Base-by-base conservation (phyloP, 371 early-diverging fungal genomes). In the Syncephalastrum sp. region DNA sequence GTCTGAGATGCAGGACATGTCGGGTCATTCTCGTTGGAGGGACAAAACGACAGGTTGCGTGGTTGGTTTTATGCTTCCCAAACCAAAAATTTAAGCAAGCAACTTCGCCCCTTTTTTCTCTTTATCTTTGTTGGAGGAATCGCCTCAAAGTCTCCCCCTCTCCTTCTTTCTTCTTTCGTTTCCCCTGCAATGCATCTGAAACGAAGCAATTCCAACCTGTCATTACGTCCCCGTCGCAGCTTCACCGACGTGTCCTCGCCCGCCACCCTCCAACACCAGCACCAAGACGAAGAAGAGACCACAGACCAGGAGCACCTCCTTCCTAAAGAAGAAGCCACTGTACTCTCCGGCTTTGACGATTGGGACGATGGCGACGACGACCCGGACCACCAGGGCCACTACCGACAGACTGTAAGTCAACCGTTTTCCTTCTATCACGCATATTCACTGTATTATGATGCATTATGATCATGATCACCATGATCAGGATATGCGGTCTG, bases 211-310 rank as follows among this genome's bases (percentile, higher is more conserved):
- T 49, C 57, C 14, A 49, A 48, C 7, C 13, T 54, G 43, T 60
- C 60, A 49, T 48, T 54, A 43, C 55, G 60, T 3, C 51, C 49
- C 8, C 54, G 55, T 7, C 54, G 55, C 13, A 54, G 27, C 55
- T 54, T 54, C 33, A 38, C 53, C 24, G 53, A 52, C 23, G 38
- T 33, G 5, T 17, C 14, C 6, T 19, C 17, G 13, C 21, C 38
- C 3, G 53, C 38, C 33, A 19, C 24, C 43, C 23, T 41, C 10
- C 15, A 52, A 16, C 17, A 42, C 17, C 41, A 60, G 12, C 38
- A 54, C 10, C 54, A 60, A 42, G 47, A 54, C 10, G 54, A 54
- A 43, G 54, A 54, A 17, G 42, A 54, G 42, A 1, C 42, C 24
- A 45, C 33, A 27, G 5, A 44, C n/a, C 44, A 27, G 5, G 14